Conservation (phyloP, 441 rosid species). For the Pelargonium australe region DNA sequence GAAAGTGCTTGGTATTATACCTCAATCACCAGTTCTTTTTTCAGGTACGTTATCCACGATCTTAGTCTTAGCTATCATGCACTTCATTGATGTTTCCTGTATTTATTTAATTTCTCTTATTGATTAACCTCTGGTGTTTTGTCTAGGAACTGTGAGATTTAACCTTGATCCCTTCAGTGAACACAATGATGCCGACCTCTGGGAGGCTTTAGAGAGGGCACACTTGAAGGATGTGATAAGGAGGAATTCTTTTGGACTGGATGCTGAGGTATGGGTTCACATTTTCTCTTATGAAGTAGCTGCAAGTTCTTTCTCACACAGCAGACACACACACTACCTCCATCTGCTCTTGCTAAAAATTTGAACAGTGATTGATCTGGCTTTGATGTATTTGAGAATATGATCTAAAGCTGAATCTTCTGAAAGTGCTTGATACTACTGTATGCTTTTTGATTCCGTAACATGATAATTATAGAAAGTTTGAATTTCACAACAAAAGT, state of each 20-base stretch:
- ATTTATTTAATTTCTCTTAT: background rate
- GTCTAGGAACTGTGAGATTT: constrained; percentile 76
- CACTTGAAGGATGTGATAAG: constrained; percentile 76
- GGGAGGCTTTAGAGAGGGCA: constrained; percentile 95
- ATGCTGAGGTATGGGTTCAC: constrained; percentile 54
- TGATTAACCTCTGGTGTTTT: constrained; percentile 14
- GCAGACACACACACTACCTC: background rate
- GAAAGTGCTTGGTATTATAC: constrained; percentile 81
- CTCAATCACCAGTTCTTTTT: constrained; percentile 94
- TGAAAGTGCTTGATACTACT: background rate
- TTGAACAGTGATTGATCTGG: background rate
- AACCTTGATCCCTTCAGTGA: constrained; percentile 92
- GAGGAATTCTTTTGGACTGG: constrained; percentile 69
- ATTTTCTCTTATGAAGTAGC: background rate
- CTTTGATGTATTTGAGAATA: background rate
- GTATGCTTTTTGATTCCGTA: background rate
- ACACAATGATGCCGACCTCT: constrained; percentile 80
- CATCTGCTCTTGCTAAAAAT: background rate
- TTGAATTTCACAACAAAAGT: background rate
- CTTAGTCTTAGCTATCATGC: background rate
- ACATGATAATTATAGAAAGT: background rate
- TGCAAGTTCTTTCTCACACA: too few relatives aligned
- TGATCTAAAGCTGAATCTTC: background rate
- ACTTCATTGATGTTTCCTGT: background rate
- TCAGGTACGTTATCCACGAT: constrained; percentile 49